Conservation (phyloP, 257 asterid species). For the Knoxia roxburghii region DNA sequence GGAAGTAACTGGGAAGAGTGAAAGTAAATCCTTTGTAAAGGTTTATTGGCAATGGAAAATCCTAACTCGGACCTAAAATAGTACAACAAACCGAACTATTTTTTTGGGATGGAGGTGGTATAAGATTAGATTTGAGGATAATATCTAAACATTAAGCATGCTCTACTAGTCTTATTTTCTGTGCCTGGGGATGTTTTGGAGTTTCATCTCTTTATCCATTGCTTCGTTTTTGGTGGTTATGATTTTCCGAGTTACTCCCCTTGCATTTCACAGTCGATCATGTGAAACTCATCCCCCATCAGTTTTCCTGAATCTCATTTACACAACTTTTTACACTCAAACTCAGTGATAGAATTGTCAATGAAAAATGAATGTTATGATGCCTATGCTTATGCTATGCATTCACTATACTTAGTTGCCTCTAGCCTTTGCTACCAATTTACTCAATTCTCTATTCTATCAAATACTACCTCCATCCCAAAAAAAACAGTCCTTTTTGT, state of each 20-base stretch:
- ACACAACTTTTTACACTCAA: not conserved
- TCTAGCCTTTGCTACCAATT: not conserved
- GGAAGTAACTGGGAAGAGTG: not conserved
- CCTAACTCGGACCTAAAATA: too few species aligned
- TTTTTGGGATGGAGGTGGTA: too few species aligned
- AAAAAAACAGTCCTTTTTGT: too few species aligned
- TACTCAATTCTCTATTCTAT: too few species aligned
- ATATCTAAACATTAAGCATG: not conserved
- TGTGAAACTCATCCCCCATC: too few species aligned
- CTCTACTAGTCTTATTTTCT: not conserved
- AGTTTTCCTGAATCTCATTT: not conserved
- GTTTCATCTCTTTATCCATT: not conserved
- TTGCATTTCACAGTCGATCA: not conserved
- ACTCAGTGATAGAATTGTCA: not conserved
- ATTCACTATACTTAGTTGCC: not conserved
- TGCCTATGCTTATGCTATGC: too few species aligned
- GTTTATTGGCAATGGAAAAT: not conserved
- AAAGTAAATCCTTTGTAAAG: not conserved
- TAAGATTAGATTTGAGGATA: too few species aligned
- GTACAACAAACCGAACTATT: too few species aligned
- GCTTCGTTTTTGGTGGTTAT: not conserved
- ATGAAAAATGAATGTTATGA: not conserved
- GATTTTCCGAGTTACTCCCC: not conserved
- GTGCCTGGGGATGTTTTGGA: not conserved
- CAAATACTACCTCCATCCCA: too few species aligned